phyloP scores from a whole-genome alignment of 306 rosid species.

The Nissolia schottii region DNA sequence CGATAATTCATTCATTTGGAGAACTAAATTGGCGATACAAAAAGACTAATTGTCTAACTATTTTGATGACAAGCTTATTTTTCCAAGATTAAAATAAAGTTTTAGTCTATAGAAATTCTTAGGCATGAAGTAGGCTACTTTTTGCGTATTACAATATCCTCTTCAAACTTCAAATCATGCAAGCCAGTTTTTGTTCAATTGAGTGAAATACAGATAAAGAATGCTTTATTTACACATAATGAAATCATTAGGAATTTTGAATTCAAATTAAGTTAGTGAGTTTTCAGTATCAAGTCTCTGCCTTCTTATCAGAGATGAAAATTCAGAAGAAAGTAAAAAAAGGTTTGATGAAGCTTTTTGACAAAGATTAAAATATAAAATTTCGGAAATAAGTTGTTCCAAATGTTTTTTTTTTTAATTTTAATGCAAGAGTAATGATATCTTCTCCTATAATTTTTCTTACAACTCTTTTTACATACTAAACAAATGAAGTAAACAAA shows the following conservation, averaged over 20 bases:
- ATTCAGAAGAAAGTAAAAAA: not conserved
- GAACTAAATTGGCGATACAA: too few relatives aligned
- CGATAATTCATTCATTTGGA: too few relatives aligned
- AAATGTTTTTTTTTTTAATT: not conserved
- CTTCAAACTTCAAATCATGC: constrained; percentile 3
- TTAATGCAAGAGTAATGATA: not conserved
- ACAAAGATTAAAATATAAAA: not conserved
- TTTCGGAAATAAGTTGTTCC: not conserved
- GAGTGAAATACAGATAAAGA: constrained; percentile 7
- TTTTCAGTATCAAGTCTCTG: not conserved
- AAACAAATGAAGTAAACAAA: too few relatives aligned
- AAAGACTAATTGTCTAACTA: too few relatives aligned
- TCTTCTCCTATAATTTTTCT: too few relatives aligned
- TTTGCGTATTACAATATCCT: not conserved
- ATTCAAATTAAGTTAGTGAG: constrained; percentile 1
- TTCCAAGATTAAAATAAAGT: too few relatives aligned
- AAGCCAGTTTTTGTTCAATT: not conserved
- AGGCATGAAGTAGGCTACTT: constrained; percentile 14
- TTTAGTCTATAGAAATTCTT: constrained; percentile 14
- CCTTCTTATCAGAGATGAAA: not conserved
- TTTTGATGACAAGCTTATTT: too few relatives aligned
- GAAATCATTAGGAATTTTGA: constrained; percentile 19
- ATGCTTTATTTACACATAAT: constrained; percentile 3
- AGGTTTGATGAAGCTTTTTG: not conserved
- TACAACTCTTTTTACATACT: too few relatives aligned